Conservation (phyloP, 768 basidiomycete species). For the Lactifluus subvellereus region DNA sequence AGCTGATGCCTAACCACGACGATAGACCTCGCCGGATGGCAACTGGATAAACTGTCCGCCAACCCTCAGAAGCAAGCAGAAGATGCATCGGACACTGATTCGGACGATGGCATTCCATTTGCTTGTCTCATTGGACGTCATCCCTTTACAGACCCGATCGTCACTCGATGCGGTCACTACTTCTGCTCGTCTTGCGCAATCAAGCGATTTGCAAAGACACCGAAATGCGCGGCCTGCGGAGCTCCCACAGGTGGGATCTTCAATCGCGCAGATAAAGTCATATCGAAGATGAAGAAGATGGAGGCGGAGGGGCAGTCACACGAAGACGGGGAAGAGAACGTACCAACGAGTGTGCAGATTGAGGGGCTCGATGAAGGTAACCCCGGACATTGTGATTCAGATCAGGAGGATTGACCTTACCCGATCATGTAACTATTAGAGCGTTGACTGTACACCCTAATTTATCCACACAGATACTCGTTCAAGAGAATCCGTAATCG, state of each 20-base stretch:
- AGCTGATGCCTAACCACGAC: conserved; percentile 2
- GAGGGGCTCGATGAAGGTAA: conserved; percentile 33
- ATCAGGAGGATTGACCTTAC: conserved; percentile 16
- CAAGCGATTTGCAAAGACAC: conserved; percentile 88
- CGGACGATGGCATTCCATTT: conserved; percentile 88
- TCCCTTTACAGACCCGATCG: conserved; percentile 90
- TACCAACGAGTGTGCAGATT: conserved; percentile 25
- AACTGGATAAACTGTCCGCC: conserved; percentile 89
- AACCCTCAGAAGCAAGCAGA: conserved; percentile 54
- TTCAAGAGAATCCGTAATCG: conserved; percentile 1
- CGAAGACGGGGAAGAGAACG: conserved; percentile 37
- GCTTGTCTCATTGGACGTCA: conserved; percentile 98
- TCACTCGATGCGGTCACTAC: conserved; percentile 95
- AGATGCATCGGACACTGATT: conserved; percentile 59
- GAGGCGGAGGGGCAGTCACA: conserved; percentile 48
- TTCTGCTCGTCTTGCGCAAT: conserved; percentile 95
- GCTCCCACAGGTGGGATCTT: conserved; percentile 93
- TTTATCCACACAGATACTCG: conserved; percentile 9
- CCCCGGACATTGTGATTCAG: conserved; percentile 36
- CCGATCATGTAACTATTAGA: conserved; percentile 10
- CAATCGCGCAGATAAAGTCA: conserved; percentile 89
- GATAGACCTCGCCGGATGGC: conserved; percentile 95
- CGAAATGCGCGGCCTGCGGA: conserved; percentile 93
- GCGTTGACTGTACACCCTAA: conserved; percentile 8
- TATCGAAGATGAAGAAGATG: conserved; percentile 79